Evolutionary conservation across 192 early-diverging fungal genomes (phyloP), one percentile per base, ranked within the genome.

Genomic region (Gaertneriomyces sp.): DNA sequence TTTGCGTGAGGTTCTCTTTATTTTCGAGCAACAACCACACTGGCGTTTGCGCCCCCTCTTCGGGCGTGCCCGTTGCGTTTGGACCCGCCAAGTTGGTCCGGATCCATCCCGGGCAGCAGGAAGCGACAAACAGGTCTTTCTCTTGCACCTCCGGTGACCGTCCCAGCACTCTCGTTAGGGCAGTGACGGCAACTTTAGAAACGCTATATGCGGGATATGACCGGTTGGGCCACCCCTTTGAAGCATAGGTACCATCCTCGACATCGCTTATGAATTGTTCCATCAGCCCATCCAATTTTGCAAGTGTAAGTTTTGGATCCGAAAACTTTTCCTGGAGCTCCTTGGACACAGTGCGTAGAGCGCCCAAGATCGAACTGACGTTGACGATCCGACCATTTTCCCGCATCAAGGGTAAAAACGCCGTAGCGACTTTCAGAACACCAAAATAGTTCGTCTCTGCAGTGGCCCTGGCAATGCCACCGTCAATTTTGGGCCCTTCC

Each of bases 211-310:
- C 57, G 5, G 55, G 55, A 43, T 66, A 66, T 6, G 64, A 39
- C 16, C n/a, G 38, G 20, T 61, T 5, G 12, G 64, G 64, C 64
- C 64, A 66, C 7, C 64, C 64, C 42, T 66, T 66, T n/a, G 19
- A 33, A 11, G 60, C 17, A n/a, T 66, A 66, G 7, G 64, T 66
- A 2, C 64, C 57, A 16, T 66, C 64, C 6, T n/a, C 42, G 16
- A 66, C 64, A n/a, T 38, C 56, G 11, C 12, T 10, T 2, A 66
- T 45, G 43, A 66, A 66, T 45, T 53, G 45, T 38, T 66, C 45
- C 54, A 66, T 57, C 43, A 66, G 53, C 45, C 5, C 10, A 19
- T 57, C 57, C 20, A 66, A 42, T 5, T 49, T 33, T 17, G 57
- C 57, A 11, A 59, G 45, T 17, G 43, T 43, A 16, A 66, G 45